phyloP scores from a whole-genome alignment of 2,329 filamentous ascomycete species.

The Fusarium sambucinum region DNA sequence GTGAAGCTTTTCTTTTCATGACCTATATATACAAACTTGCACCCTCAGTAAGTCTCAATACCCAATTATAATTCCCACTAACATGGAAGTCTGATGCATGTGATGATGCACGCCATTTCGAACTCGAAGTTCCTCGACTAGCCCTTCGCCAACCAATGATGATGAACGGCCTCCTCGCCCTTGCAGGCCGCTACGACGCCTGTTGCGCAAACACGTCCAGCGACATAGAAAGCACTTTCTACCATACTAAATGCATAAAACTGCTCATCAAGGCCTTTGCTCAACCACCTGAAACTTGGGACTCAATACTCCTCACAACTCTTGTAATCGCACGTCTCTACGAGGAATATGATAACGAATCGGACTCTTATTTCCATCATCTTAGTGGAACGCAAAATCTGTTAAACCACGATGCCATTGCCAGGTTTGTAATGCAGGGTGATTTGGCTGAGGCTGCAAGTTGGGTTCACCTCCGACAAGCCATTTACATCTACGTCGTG shows the following conservation, averaged over 20 bases:
- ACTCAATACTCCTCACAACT: not conserved
- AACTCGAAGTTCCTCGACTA: constrained; percentile 4
- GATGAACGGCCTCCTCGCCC: constrained; percentile 9
- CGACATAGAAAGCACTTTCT: constrained; percentile 6
- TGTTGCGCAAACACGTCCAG: not conserved
- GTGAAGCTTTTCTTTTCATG: constrained; percentile 13
- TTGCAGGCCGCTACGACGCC: constrained; percentile 7
- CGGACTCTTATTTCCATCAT: constrained; percentile 8
- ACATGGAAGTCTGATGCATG: constrained; percentile 3
- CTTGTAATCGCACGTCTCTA: constrained; percentile 5
- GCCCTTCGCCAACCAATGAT: constrained; percentile 10
- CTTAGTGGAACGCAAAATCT: constrained; percentile 6
- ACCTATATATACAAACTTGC: constrained; percentile 13
- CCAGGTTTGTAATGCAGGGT: constrained; percentile 1
- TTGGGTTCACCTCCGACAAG: constrained; percentile 7
- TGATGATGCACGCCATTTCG: constrained; percentile 2
- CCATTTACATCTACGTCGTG: not conserved
- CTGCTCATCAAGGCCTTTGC: not conserved
- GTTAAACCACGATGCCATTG: not conserved
- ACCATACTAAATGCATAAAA: constrained; percentile 7
- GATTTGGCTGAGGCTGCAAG: constrained; percentile 2
- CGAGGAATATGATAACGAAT: constrained; percentile 6
- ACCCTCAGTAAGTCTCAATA: not conserved
- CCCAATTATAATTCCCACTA: no score
- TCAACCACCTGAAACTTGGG: not conserved